These are phyloP conservation scores for Mycosphaerelloides madeirae DNA, from an alignment of 2,329 filamentous ascomycete species.

Conservation along the genomic window DNA sequence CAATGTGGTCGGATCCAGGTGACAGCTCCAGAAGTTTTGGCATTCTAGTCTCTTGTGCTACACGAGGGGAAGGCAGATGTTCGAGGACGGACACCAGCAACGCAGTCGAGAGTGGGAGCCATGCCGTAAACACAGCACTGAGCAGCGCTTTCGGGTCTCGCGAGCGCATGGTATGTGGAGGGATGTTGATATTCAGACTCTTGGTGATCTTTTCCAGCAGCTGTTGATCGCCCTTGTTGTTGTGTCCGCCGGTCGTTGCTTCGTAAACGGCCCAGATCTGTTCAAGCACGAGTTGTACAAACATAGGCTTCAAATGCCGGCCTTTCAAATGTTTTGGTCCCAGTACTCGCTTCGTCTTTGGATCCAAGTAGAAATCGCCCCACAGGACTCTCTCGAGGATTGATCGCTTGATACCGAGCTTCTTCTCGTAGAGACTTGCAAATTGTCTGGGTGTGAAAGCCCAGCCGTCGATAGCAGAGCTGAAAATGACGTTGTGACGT, in stretches of 20 bases:
- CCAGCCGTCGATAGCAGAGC: conserved; percentile 97
- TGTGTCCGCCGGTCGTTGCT: conserved; percentile 76
- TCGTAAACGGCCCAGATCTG: conserved; percentile 95
- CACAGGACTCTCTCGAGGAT: conserved; percentile 90
- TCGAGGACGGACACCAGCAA: conserved; percentile 91
- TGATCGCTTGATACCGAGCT: conserved; percentile 86
- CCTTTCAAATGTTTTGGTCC: conserved; percentile 90
- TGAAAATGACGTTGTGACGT: conserved; percentile 98
- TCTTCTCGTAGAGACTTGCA: conserved; percentile 88
- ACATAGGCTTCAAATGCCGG: conserved; percentile 87
- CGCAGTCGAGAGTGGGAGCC: conserved; percentile 90
- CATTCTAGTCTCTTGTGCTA: conserved; percentile 74
- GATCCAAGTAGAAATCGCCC: conserved; percentile 95
- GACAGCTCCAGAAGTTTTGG: conserved; percentile 74
- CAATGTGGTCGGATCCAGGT: conserved; percentile 69
- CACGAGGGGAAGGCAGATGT: conserved; percentile 76
- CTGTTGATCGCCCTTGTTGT: conserved; percentile 74
- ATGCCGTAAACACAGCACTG: conserved; percentile 79
- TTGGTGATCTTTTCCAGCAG: conserved; percentile 93
- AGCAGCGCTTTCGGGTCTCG: conserved; percentile 79
- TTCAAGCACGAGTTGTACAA: conserved; percentile 92
- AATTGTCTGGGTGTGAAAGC: conserved; percentile 96
- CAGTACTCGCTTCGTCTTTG: conserved; percentile 91
- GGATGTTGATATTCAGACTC: conserved; percentile 76
- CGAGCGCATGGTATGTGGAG: conserved; percentile 77